Conservation (phyloP, 768 basidiomycete species). For the Boletus reticulatus region DNA sequence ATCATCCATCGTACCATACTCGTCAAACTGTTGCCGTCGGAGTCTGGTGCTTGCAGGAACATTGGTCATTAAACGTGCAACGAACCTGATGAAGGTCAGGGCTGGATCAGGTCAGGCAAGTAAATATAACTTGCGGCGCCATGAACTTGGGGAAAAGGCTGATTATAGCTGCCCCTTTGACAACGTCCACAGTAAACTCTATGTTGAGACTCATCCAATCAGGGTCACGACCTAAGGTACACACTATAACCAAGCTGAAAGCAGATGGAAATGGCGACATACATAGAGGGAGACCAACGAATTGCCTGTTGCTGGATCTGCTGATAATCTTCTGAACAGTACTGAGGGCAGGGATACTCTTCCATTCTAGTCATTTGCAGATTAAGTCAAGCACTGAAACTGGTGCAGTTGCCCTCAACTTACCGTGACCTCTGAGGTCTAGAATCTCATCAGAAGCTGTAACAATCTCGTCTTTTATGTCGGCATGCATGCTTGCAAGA, state of each 20-base stretch:
- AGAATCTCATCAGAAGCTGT: conserved; percentile 40
- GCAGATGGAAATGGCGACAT: not conserved
- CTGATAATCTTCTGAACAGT: not conserved
- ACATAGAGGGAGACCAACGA: conserved; percentile 20
- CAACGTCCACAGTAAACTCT: conserved; percentile 20
- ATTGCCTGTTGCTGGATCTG: conserved; percentile 6
- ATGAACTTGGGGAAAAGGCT: conserved; percentile 32
- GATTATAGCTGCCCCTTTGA: conserved; percentile 16
- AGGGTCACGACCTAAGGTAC: conserved; percentile 4
- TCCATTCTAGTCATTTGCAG: conserved; percentile 9
- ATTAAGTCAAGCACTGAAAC: not conserved
- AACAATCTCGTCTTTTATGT: conserved; percentile 44
- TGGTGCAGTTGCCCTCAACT: not conserved
- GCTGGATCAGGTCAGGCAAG: not conserved
- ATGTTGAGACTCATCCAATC: conserved; percentile 35
- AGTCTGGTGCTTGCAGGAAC: conserved; percentile 5
- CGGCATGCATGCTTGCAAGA: conserved; percentile 36
- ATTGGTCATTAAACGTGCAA: not conserved
- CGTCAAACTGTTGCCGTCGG: not conserved
- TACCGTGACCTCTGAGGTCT: conserved; percentile 16
- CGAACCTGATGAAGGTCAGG: not conserved
- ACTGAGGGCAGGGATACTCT: not conserved
- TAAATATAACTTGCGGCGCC: conserved; percentile 24
- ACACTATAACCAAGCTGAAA: not conserved
- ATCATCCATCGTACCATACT: not conserved